Evolutionary conservation across 768 basidiomycete species (phyloP).

Genomic region (Lanmaoa pseudosensibilis): DNA sequence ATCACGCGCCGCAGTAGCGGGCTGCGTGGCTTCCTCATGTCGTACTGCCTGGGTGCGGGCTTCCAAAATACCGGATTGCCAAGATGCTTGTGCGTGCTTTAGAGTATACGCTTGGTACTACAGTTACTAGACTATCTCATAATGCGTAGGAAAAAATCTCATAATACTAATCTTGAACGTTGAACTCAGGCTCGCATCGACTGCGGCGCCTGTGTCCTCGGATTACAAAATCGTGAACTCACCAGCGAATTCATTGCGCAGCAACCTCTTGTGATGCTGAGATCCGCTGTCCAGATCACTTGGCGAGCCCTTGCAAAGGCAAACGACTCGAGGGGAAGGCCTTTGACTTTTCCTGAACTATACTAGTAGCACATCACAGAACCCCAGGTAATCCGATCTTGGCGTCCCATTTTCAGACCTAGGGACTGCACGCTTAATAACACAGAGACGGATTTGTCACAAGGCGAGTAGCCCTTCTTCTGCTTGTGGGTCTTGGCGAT

Average conservation of each 20-base stretch:
- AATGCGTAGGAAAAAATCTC: too few relatives aligned
- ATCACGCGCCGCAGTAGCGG: not conserved
- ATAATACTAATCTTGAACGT: not conserved
- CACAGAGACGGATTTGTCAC: not conserved
- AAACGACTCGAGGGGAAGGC: not conserved
- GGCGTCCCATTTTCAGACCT: not conserved
- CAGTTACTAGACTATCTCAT: too few relatives aligned
- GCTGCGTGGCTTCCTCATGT: slow-evolving; percentile 7
- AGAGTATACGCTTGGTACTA: not conserved
- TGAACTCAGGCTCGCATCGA: too few relatives aligned
- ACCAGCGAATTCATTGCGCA: not conserved
- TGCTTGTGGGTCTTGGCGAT: not conserved
- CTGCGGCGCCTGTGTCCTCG: not conserved
- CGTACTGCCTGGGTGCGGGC: not conserved
- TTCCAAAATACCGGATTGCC: not conserved
- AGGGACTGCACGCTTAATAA: not conserved
- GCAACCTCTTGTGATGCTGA: not conserved
- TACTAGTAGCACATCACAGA: not conserved
- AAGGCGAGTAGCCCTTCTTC: not conserved
- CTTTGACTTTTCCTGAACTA: not conserved
- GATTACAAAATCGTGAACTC: not conserved
- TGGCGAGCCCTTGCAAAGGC: not conserved
- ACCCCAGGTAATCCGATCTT: not conserved
- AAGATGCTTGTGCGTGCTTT: not conserved
- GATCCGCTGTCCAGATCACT: not conserved